Evolutionary conservation across 2,329 filamentous ascomycete genomes (phyloP).

Genomic region (Fusarium caatingaense): DNA sequence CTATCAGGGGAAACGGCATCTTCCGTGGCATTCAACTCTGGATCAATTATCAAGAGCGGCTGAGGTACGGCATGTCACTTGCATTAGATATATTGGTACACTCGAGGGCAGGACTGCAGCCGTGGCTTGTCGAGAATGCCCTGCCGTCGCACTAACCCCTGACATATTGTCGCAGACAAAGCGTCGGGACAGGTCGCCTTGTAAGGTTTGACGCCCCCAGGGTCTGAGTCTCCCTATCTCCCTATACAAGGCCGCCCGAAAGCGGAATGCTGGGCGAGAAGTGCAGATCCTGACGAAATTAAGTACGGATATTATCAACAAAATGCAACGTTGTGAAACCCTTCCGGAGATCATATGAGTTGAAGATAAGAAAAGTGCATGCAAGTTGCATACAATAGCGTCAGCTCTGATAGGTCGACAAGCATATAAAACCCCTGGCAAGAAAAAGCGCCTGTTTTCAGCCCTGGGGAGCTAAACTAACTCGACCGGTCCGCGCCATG

Average conservation of each 20-base stretch:
- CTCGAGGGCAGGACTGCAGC: conserved; percentile 7
- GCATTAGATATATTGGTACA: conserved; percentile 13
- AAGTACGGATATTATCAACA: conserved; percentile 3
- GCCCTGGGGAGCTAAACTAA: conserved; percentile 27
- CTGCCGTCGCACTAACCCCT: conserved; percentile 12
- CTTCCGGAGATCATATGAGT: conserved; percentile 10
- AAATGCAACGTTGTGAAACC: conserved; percentile 10
- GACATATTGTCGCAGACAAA: conserved; percentile 1
- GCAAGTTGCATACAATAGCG: conserved; percentile 11
- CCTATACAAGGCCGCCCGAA: conserved; percentile 5
- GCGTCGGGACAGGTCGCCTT: conserved; percentile 16
- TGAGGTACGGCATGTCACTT: conserved; percentile 23
- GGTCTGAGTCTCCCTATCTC: background rate
- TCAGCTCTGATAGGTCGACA: background rate
- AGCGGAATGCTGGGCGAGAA: conserved; percentile 27
- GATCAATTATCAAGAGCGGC: conserved; percentile 24
- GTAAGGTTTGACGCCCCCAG: conserved; percentile 16
- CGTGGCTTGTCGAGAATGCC: conserved; percentile 20
- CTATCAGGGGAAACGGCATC: conserved; percentile 16
- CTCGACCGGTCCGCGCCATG: conserved; percentile 18
- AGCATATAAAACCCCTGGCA: conserved; percentile 16
- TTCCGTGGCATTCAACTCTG: conserved; percentile 3
- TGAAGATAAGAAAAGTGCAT: background rate
- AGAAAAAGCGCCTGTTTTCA: conserved; percentile 23
- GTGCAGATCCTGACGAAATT: background rate